Evolutionary conservation across 257 asterid genomes (phyloP).

Genomic region (Craterostigma plantagineum): DNA sequence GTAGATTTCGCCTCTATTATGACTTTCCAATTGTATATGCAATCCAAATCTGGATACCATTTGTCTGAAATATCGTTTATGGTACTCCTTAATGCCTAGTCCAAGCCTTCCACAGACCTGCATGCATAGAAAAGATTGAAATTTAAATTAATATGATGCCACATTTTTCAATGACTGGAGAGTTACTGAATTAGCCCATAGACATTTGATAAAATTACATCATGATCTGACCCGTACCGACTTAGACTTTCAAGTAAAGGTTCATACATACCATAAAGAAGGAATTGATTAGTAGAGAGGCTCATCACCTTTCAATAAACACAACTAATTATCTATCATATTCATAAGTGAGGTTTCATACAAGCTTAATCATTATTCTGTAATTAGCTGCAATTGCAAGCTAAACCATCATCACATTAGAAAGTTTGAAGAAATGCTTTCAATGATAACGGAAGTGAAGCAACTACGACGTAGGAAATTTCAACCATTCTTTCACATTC

Average conservation of each 20-base stretch:
- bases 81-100: conserved; percentile 50
- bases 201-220: neutral
- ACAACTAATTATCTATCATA: too few species aligned
- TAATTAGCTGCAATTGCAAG: too few species aligned
- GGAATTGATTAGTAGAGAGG: too few species aligned
- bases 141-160: neutral
- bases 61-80: conserved; percentile 32
- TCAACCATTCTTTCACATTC: conserved; percentile 7
- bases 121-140: neutral
- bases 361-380: too few species aligned
- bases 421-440: too few species aligned
- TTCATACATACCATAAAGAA: too few species aligned
- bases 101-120: conserved; percentile 80
- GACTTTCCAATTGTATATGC: conserved; percentile 47
- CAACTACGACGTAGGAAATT: neutral
- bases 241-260: too few species aligned
- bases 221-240: too few species aligned
- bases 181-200: neutral
- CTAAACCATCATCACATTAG: too few species aligned
- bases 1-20: conserved; percentile 37
- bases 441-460: too few species aligned
- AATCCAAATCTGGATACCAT: conserved; percentile 50
- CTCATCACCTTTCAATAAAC: too few species aligned
- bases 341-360: too few species aligned
- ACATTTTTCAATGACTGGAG: neutral